These are phyloP conservation scores for Chrysanthemum makinoi DNA, from an alignment of 129 eudicot genomes.

Conservation along the genomic window DNA sequence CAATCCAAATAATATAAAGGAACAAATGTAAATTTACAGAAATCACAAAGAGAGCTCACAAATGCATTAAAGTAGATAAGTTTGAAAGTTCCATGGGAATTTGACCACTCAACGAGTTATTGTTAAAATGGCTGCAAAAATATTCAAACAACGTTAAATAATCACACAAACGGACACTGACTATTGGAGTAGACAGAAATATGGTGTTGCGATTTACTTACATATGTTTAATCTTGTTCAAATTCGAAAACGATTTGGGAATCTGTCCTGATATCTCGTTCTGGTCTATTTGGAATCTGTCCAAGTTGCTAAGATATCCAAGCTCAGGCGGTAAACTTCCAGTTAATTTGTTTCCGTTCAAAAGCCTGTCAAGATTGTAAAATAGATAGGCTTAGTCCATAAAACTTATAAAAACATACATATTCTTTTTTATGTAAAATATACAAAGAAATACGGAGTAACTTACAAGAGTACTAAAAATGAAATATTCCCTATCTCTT, in stretches of 20 bases:
- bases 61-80: slow-evolving; percentile 52
- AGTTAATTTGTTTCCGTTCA: slow-evolving; percentile 72
- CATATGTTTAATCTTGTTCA: slow-evolving; percentile 61
- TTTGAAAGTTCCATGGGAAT: slow-evolving; percentile 63
- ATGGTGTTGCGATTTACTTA: slow-evolving; percentile 36
- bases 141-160: slow-evolving; percentile 2
- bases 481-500: slow-evolving; percentile 65
- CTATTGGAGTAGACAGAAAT: not conserved
- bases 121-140: slow-evolving; percentile 79
- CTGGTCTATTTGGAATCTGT: slow-evolving; percentile 71
- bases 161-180: slow-evolving; percentile 16
- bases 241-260: slow-evolving; percentile 66
- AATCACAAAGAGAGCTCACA: slow-evolving; percentile 47
- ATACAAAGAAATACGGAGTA: not conserved
- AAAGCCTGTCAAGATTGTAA: slow-evolving; percentile 52
- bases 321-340: slow-evolving; percentile 77
- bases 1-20: not conserved
- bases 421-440: not conserved
- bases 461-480: slow-evolving; percentile 74
- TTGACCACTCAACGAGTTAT: slow-evolving; percentile 81
- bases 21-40: not conserved
- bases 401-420: not conserved
- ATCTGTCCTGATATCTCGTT: slow-evolving; percentile 75
- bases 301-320: slow-evolving; percentile 55
- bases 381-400: slow-evolving; percentile 7